Conservation (phyloP, 768 basidiomycete genomes). For the Kwoniella newhampshirensis region DNA sequence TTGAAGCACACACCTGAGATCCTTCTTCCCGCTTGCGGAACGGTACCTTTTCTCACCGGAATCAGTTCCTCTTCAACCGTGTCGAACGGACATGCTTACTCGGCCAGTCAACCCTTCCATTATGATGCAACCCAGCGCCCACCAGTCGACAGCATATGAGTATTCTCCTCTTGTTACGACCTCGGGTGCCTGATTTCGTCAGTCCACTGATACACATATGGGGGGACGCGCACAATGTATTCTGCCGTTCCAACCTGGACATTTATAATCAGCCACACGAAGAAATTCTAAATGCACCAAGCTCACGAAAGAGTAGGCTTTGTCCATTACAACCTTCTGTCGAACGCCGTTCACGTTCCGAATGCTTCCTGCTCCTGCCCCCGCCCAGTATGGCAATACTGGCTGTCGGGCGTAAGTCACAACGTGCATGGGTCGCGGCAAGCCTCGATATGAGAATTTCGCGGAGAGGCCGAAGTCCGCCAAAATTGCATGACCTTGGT, state of each 20-base stretch:
- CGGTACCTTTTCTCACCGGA: too few species aligned
- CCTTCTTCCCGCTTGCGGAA: constrained; percentile 38
- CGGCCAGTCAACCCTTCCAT: constrained; percentile 96
- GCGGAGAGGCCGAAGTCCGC: constrained; percentile 78
- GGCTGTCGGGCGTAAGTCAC: constrained; percentile 28
- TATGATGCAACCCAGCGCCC: constrained; percentile 96
- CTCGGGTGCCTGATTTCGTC: constrained; percentile 69
- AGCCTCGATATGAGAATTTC: constrained; percentile 39
- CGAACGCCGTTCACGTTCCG: constrained; percentile 17
- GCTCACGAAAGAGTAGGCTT: constrained; percentile 39
- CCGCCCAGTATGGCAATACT: constrained; percentile 39
- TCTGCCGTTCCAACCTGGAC: constrained; percentile 39
- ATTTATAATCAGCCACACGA: too few species aligned
- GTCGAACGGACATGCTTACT: too few species aligned
- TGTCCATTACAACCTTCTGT: constrained; percentile 28
- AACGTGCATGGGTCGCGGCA: constrained; percentile 32
- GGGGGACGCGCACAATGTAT: constrained; percentile 42
- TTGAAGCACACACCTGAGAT: constrained; percentile 20
- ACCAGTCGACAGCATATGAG: constrained; percentile 69
- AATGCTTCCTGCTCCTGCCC: constrained; percentile 29
- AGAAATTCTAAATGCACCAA: too few species aligned
- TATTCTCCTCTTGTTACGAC: constrained; percentile 72
- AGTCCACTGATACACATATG: not conserved
- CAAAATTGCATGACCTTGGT: constrained; percentile 91
- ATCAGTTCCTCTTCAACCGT: too few species aligned